Evolutionary conservation across 768 basidiomycete species (phyloP), one percentile per base, ranked within the genome.

Genomic region (Coprinopsis strossmayeri): DNA sequence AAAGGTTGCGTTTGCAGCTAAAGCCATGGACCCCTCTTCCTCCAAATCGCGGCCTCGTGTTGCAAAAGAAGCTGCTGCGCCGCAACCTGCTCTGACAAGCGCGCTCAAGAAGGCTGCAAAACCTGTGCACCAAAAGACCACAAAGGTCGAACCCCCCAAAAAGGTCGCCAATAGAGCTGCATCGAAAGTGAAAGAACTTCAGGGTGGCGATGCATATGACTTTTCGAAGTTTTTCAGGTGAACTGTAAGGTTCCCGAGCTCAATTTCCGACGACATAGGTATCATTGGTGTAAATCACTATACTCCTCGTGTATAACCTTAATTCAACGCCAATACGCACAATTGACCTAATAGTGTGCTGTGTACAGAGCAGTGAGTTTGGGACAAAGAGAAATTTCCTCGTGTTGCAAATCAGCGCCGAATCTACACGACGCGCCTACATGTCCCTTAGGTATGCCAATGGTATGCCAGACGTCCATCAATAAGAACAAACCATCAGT

Each of bases 161-260:
- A 65, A 69, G 59, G 64, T 63, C 15, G 69, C 70, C 11, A 73
- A 72, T 45, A 61, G 63, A 20, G 57, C 68, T n/a, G 52, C 60
- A 39, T 62, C 65, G 48, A 62, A 55, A 41, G 55, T 53, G 51
- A 52, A 48, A 42, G 50, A 55, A 57, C 48, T 64, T 57, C 58
- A 55, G 51, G 49, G 53, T 20, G 52, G 55, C 27, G 56, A 73
- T 58, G 73, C 69, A 24, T 84, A 83, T 59, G 76, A 80, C 59
- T 84, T 84, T 59, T 68, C 69, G 30, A 71, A 73, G 58, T 82
- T 78, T 67, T 82, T 82, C 62, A 71, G 58, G 5, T 23, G 20
- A 28, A 20, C 25, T 34, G n/a, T 18, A 25, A 5, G 15, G 15
- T 32, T 39, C 34, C n/a, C n/a, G n/a, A n/a, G n/a, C n/a, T n/a